Percentiles rank a stretch among this genome's conserved stretches.
Evolutionary conservation across 208 protist genomes (phyloP).

Genomic region (Angomonas ambiguus): DNA sequence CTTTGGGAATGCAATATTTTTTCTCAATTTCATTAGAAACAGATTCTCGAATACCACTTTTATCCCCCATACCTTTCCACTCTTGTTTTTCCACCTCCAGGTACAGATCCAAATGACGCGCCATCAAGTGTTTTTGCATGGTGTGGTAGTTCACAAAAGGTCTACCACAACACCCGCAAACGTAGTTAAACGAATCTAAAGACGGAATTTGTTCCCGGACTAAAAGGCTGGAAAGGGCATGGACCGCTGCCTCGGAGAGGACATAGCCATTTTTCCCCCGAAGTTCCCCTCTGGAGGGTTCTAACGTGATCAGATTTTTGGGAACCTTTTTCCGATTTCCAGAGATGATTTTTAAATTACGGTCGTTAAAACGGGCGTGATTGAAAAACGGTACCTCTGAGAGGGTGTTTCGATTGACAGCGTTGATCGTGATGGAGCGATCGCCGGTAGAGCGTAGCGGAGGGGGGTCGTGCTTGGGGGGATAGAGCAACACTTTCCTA

Average conservation of each 20-base stretch:
- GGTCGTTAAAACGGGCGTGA: not conserved
- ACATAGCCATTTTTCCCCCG: not conserved
- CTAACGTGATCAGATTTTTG: not conserved
- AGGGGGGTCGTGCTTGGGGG: slow-evolving; percentile 41
- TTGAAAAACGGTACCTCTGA: not conserved
- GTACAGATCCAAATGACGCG: not conserved
- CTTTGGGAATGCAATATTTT: not conserved
- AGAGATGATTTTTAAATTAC: not conserved
- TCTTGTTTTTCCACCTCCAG: not conserved
- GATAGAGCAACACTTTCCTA: slow-evolving; percentile 23
- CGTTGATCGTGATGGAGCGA: slow-evolving; percentile 13
- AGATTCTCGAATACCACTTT: not conserved
- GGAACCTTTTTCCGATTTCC: not conserved
- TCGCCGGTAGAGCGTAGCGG: slow-evolving; percentile 51
- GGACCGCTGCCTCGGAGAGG: not conserved
- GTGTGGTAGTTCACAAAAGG: not conserved
- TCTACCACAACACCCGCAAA: not conserved
- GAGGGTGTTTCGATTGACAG: not conserved
- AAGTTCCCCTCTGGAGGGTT: not conserved
- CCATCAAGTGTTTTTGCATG: not conserved
- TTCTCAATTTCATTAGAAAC: not conserved
- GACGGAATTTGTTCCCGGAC: not conserved
- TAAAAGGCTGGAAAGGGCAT: not conserved
- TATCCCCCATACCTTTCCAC: not conserved
- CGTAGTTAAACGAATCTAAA: not conserved